A percentile compares a stretch with the other conserved stretches of the same genome.
phyloP scores from a whole-genome alignment of 2,329 filamentous ascomycete species.

The Aspergillus thermomutatus region DNA sequence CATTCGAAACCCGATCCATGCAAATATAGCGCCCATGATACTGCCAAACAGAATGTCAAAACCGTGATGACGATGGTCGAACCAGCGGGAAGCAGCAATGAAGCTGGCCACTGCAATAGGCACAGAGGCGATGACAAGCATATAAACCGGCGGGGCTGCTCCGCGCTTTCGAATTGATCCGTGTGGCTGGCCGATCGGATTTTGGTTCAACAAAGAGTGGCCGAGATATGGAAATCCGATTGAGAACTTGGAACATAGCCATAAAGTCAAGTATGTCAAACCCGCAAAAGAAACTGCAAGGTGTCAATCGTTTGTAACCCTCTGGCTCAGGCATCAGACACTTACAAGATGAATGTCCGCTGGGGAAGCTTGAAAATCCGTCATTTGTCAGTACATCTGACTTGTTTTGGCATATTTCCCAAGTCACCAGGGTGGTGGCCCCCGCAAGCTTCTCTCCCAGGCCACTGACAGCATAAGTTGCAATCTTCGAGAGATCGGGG shows the following conservation, averaged over 20 bases:
- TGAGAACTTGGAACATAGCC: constrained; percentile 63
- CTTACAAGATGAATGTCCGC: constrained; percentile 68
- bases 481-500: constrained; percentile 66
- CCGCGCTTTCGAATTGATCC: constrained; percentile 64
- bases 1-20: constrained; percentile 74
- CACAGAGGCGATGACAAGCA: constrained; percentile 65
- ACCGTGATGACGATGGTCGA: constrained; percentile 84
- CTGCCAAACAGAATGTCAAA: constrained; percentile 90
- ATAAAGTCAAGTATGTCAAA: constrained; percentile 80
- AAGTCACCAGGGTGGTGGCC: constrained; percentile 68
- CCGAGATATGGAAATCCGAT: constrained; percentile 45
- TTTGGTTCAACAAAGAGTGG: constrained; percentile 23
- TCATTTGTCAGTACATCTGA: constrained; percentile 63
- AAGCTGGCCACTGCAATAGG: constrained; percentile 75
- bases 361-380: constrained; percentile 81
- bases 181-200: constrained; percentile 17
- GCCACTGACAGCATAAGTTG: constrained; percentile 61
- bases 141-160: constrained; percentile 78
- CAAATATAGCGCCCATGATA: constrained; percentile 67
- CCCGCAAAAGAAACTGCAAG: constrained; percentile 67
- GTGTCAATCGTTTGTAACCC: constrained; percentile 1
- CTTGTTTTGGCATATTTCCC: constrained; percentile 67
- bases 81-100: constrained; percentile 81
- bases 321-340: constrained; percentile 4
- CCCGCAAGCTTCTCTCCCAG: constrained; percentile 49